These are phyloP conservation scores for Aspergillus bertholletiae DNA, from an alignment of 495 filamentous ascomycete species.

Conservation along the genomic window DNA sequence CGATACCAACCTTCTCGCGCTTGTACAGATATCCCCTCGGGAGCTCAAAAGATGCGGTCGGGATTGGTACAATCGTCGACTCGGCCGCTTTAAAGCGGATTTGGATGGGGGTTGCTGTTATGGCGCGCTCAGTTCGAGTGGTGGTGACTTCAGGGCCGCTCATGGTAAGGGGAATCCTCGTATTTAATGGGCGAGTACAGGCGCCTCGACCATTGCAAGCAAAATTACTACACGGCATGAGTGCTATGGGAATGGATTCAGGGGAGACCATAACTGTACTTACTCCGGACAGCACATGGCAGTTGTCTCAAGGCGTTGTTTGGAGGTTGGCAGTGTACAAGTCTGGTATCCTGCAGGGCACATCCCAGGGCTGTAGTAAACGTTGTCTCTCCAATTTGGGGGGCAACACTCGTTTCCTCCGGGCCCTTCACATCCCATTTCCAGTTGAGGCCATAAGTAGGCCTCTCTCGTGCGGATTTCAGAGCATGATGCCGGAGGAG, in stretches of 20 bases:
- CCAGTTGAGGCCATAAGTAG: background rate
- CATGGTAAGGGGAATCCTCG: slow-evolving; percentile 5
- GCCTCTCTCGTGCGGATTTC: background rate
- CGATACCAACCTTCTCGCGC: background rate
- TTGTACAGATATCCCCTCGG: background rate
- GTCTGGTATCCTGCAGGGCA: slow-evolving; percentile 13
- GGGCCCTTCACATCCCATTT: slow-evolving; percentile 8
- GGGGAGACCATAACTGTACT: background rate
- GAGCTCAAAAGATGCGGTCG: background rate
- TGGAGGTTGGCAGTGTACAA: slow-evolving; percentile 6
- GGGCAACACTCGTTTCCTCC: slow-evolving; percentile 13
- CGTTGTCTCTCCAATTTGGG: slow-evolving; percentile 3
- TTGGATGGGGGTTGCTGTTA: slow-evolving; percentile 13
- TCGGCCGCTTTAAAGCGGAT: slow-evolving; percentile 12
- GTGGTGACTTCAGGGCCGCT: slow-evolving; percentile 1
- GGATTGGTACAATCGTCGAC: slow-evolving; percentile 11
- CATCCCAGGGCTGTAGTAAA: slow-evolving; percentile 13
- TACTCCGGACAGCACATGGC: slow-evolving; percentile 13
- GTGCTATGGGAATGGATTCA: background rate
- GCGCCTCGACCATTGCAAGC: slow-evolving; percentile 5
- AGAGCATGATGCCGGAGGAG: slow-evolving; percentile 9
- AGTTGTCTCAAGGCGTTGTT: slow-evolving; percentile 8
- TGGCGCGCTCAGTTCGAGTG: background rate
- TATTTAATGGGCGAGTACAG: slow-evolving; percentile 11
- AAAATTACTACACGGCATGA: background rate